Conservation (phyloP, 108 stramenopile species). For the Heterococcus sp. region DNA sequence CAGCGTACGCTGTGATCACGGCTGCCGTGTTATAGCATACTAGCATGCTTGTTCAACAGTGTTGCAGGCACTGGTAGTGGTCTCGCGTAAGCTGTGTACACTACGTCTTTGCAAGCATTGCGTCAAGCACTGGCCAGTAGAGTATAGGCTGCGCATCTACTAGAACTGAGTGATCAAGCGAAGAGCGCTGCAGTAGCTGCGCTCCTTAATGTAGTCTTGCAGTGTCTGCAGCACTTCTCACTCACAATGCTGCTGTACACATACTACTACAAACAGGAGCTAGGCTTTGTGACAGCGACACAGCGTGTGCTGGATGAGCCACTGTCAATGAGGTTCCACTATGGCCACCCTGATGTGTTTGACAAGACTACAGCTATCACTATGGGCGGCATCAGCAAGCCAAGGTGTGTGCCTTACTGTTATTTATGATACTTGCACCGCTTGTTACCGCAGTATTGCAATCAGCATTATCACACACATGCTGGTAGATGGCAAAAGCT, state of each 20-base stretch:
- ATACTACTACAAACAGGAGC: neutral
- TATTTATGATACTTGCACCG: neutral
- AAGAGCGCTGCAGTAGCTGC: neutral
- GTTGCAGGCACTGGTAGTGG: too few relatives aligned
- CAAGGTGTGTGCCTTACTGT: constrained; percentile 1
- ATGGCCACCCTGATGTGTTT: constrained; percentile 48
- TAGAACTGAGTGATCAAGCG: too few relatives aligned
- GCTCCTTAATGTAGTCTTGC: neutral
- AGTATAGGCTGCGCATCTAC: too few relatives aligned
- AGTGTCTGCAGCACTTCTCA: neutral
- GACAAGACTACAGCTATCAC: constrained; percentile 45
- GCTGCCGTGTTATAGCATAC: neutral
- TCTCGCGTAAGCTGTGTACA: too few relatives aligned
- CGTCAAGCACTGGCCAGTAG: too few relatives aligned
- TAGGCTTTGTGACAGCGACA: neutral
- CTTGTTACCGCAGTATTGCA: neutral
- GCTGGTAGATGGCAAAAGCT: too few relatives aligned
- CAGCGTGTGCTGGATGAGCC: constrained; percentile 17
- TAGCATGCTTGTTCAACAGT: neutral
- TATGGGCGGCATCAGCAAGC: constrained; percentile 40
- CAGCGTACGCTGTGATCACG: neutral
- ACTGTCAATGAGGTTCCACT: constrained; percentile 28
- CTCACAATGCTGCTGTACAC: neutral
- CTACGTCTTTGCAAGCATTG: too few relatives aligned
- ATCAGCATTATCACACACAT: neutral